Percentiles rank a stretch among this genome's conserved stretches.
Conservation (phyloP, 805 yeast species). For the Monosporozyma siamensis region DNA sequence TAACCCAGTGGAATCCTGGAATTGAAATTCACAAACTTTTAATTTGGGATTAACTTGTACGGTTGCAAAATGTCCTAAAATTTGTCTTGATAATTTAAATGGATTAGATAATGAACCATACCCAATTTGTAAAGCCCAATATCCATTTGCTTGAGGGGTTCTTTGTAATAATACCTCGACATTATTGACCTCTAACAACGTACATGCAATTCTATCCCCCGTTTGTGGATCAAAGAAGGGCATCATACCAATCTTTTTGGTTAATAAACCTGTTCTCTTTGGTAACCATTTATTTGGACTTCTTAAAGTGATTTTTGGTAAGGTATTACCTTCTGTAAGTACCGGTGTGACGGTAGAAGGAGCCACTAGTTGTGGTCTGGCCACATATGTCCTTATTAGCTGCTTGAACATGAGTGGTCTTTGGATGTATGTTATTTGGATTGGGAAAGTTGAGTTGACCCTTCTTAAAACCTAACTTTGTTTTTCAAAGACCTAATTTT, state of each 20-base stretch:
- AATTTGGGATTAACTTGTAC: constrained; percentile 82
- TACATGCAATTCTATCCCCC: constrained; percentile 71
- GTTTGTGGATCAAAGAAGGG: constrained; percentile 59
- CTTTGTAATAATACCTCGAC: constrained; percentile 76
- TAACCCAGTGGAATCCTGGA: constrained; percentile 54
- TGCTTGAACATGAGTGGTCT: background rate
- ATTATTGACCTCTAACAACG: constrained; percentile 78
- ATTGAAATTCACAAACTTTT: constrained; percentile 67
- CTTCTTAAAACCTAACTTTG: too few species aligned
- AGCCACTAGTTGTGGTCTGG: background rate
- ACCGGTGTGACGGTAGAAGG: constrained; percentile 16
- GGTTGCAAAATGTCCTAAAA: constrained; percentile 67
- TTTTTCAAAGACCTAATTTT: too few species aligned
- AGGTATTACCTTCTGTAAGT: too few species aligned
- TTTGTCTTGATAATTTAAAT: constrained; percentile 51
- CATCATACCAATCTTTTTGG: constrained; percentile 84
- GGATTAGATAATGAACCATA: constrained; percentile 53
- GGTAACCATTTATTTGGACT: constrained; percentile 47
- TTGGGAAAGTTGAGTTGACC: too few species aligned
- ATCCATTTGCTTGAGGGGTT: constrained; percentile 66
- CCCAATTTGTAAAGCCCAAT: constrained; percentile 80
- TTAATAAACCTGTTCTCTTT: constrained; percentile 73
- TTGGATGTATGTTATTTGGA: too few species aligned
- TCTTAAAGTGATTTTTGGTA: constrained; percentile 35
- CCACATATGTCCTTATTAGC: background rate